phyloP scores from a whole-genome alignment of 2,329 filamentous ascomycete species.

The Chalara sp. region DNA sequence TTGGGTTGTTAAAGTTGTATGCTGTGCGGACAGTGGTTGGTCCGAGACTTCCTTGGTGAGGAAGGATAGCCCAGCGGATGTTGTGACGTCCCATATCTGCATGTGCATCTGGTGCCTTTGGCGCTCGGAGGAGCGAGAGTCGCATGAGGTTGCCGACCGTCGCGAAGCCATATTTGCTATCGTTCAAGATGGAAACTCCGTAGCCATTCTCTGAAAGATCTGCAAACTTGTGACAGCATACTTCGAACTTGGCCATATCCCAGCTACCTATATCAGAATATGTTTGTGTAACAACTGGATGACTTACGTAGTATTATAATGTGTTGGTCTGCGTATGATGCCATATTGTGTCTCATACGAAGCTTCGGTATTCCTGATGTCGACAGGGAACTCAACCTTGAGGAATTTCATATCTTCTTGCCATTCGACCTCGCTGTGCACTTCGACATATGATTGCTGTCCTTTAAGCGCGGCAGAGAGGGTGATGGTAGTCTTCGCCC shows the following conservation, averaged over 20 bases:
- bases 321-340: slow-evolving; percentile 80
- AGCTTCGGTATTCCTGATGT: slow-evolving; percentile 84
- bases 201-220: slow-evolving; percentile 84
- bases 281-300: background rate
- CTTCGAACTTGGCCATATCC: slow-evolving; percentile 98
- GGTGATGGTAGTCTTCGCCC: slow-evolving; percentile 78
- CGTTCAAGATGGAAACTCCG: slow-evolving; percentile 88
- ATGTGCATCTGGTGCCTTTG: slow-evolving; percentile 88
- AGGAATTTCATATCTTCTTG: slow-evolving; percentile 95
- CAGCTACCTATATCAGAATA: slow-evolving; percentile 42
- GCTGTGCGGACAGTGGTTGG: slow-evolving; percentile 72
- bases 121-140: slow-evolving; percentile 74
- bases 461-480: slow-evolving; percentile 63
- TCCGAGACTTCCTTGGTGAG: slow-evolving; percentile 68
- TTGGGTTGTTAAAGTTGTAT: slow-evolving; percentile 83
- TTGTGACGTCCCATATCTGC: slow-evolving; percentile 88
- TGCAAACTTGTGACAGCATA: slow-evolving; percentile 92
- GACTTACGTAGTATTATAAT: slow-evolving; percentile 82
- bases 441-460: slow-evolving; percentile 65
- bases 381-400: slow-evolving; percentile 96
- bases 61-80: slow-evolving; percentile 86
- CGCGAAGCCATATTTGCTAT: slow-evolving; percentile 94
- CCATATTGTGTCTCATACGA: slow-evolving; percentile 95
- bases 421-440: slow-evolving; percentile 89
- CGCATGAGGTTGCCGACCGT: slow-evolving; percentile 86